Base-by-base conservation (phyloP, 805 yeast genomes). In the Candida takata region DNA sequence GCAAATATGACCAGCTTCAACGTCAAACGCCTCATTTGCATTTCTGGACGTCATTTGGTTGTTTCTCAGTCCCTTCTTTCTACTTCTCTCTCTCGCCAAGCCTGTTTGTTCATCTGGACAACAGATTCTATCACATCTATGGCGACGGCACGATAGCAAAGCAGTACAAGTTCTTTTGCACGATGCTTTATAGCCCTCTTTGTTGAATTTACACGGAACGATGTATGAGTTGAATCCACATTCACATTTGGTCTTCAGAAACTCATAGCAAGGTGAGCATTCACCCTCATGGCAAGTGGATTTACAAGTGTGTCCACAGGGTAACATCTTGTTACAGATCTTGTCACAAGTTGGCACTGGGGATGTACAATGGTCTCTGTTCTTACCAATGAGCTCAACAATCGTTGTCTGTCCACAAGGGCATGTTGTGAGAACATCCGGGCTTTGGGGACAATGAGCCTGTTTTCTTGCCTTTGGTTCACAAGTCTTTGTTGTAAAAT, bases 291-390 rank as follows among this genome's bases (percentile, higher is more conserved):
- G 97, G 57, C 97, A 87, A 19, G 62, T 62, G 56, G 73, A 67
- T 38, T 67, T 64, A 57, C 96, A 87, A 41, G 62, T 84, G 41
- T 71, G 90, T 2, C 95, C 95, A 63, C 96, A 87, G 0, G 67
- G 57, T 27, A 85, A 56, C 7, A 38, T 35, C 54, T 81, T 83
- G 5, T 69, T 79, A 58, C 97, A 87, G 0, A 59, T 58, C 4
- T 65, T 50, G 6, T 67, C 77, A 61, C 97, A 87, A 8, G 79
- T 74, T 4, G 95, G 92, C 25, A 86, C 68, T 1, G 86, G 81
- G 44, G 85, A 95, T 2, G 81, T 65, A 58, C 97, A 87, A 21
- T 66, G 59, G 0, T 46, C 47, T 44, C 96, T 69, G 7, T 53
- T 43, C 7, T 59, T 49, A 8, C 29, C 29, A 6, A 12, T 12